phyloP scores from a whole-genome alignment of 1,284 basidiomycete genomes.

The Mycena citricolor region DNA sequence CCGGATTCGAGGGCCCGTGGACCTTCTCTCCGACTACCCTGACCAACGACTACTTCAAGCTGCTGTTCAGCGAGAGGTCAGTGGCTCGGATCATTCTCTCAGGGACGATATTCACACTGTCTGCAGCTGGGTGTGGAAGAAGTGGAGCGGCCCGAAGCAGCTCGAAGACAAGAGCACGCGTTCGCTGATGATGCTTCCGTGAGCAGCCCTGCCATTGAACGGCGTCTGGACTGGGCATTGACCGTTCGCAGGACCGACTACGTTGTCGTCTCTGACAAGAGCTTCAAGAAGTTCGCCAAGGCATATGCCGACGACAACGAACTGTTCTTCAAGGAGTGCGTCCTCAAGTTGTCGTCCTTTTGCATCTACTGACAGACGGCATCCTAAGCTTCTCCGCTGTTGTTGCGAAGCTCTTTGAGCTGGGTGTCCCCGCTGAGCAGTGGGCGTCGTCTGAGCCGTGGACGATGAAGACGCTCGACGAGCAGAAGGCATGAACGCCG shows the following conservation, averaged over 20 bases:
- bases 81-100: conserved; percentile 21
- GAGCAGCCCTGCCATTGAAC: conserved; percentile 36
- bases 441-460: conserved; percentile 70
- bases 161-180: conserved; percentile 89
- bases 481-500: no score
- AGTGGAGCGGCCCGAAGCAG: conserved; percentile 93
- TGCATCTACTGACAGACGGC: conserved; percentile 11
- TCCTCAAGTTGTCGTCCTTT: conserved; percentile 19
- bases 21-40: conserved; percentile 86
- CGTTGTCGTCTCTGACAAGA: conserved; percentile 82
- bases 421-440: conserved; percentile 83
- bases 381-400: conserved; percentile 74
- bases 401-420: conserved; percentile 79
- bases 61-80: conserved; percentile 86
- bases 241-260: conserved; percentile 67
- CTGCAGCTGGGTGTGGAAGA: conserved; percentile 73
- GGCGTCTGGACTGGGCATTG: conserved; percentile 11
- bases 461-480: conserved; percentile 65
- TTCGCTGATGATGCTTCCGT: conserved; percentile 95
- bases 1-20: conserved; percentile 90
- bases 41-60: conserved; percentile 89
- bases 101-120: background rate
- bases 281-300: conserved; percentile 83
- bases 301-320: conserved; percentile 82
- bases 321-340: conserved; percentile 88